These are phyloP conservation scores for Eucalyptus sp. DNA, from an alignment of 345 rosid genomes.

Conservation along the genomic window DNA sequence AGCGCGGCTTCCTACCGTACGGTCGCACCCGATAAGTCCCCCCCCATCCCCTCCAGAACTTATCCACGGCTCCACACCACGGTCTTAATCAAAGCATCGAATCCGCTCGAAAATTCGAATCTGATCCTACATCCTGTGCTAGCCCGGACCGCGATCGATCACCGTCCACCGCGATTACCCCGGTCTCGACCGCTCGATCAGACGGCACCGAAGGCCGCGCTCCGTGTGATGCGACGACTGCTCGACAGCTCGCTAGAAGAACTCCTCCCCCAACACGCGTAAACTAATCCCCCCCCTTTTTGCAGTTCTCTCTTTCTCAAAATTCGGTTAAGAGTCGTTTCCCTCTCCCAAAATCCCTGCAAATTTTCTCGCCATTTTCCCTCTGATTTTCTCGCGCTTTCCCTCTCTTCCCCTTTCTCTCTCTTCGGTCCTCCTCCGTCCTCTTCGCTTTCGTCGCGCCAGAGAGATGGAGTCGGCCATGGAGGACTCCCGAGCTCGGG, in stretches of 20 bases:
- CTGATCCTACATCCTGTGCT: not conserved
- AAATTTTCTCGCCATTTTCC: not conserved
- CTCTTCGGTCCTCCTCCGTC: not conserved
- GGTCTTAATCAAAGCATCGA: not conserved
- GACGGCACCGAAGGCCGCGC: not conserved
- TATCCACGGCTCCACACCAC: not conserved
- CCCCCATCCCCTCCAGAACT: not conserved
- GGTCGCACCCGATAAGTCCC: not conserved
- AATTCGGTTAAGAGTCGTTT: not conserved
- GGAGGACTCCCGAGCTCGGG: slow-evolving; percentile 35
- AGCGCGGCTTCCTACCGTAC: not conserved
- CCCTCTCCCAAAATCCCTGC: not conserved
- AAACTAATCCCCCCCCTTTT: not conserved
- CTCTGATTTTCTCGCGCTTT: not conserved
- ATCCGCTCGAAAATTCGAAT: not conserved
- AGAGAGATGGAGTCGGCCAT: slow-evolving; percentile 52
- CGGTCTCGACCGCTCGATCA: not conserved
- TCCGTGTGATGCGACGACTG: not conserved
- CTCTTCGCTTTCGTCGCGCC: not conserved
- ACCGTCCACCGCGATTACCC: not conserved
- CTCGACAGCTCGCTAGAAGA: not conserved
- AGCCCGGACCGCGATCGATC: not conserved
- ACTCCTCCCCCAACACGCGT: not conserved
- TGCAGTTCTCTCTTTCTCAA: not conserved
- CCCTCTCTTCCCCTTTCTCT: not conserved